Conservation (phyloP, 139 green algal species). For the Chlorella sp. region DNA sequence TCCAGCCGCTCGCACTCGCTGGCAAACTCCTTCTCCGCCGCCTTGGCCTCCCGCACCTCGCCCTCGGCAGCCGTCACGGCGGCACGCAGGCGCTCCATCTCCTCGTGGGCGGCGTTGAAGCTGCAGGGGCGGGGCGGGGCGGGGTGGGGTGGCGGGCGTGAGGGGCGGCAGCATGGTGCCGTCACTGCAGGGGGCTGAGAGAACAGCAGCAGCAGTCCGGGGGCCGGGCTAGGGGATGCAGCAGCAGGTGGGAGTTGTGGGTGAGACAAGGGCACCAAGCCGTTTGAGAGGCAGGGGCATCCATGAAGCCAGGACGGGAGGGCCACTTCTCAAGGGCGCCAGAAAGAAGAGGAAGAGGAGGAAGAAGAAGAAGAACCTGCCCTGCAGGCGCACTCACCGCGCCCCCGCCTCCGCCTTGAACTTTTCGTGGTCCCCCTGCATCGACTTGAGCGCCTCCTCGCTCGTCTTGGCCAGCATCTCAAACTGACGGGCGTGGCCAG, state of each 20-base stretch:
- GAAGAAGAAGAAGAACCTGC: not conserved
- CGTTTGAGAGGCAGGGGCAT: not conserved
- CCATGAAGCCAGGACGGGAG: no score
- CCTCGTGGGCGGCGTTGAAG: conserved; percentile 28
- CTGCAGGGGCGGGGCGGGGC: not conserved
- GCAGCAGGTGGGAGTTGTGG: not conserved
- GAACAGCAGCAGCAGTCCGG: no score
- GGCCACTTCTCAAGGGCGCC: no score
- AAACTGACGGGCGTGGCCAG: conserved; percentile 64
- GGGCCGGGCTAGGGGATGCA: no score
- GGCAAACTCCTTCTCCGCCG: conserved; percentile 37
- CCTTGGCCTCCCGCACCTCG: conserved; percentile 33
- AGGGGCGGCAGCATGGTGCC: not conserved
- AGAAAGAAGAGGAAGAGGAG: no score
- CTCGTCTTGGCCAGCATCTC: conserved; percentile 57
- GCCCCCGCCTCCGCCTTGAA: conserved; percentile 50
- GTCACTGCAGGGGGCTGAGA: no score
- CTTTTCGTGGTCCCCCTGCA: conserved; percentile 52
- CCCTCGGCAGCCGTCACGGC: conserved; percentile 32
- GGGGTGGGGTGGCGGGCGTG: no score
- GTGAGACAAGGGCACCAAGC: not conserved
- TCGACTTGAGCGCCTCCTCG: conserved; percentile 57
- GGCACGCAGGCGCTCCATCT: conserved; percentile 37
- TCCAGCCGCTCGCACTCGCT: conserved; percentile 39
- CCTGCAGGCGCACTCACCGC: not conserved